Percentiles rank a stretch among this genome's conserved stretches.
phyloP scores from a whole-genome alignment of 441 rosid species.

The Oxalis stricta region DNA sequence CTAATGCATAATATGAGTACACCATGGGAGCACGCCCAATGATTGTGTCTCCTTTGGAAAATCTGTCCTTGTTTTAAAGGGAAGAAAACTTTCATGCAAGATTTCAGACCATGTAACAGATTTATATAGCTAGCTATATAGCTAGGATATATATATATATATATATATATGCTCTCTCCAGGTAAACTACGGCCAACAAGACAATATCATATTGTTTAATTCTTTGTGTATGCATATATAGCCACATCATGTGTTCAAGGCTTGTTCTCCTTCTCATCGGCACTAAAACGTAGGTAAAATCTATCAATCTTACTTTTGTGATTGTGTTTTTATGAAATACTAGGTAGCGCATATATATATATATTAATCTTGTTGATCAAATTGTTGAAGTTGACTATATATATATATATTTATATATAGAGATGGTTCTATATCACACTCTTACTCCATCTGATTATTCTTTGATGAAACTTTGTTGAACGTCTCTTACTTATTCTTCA shows the following conservation, averaged over 20 bases:
- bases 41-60: slow-evolving; percentile 34
- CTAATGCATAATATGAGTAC: slow-evolving; percentile 19
- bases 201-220: too few species aligned
- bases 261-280: slow-evolving; percentile 1
- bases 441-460: too few species aligned
- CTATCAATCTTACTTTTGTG: slow-evolving; percentile 7
- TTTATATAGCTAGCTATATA: slow-evolving; percentile 11
- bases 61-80: slow-evolving; percentile 25
- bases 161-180: not conserved
- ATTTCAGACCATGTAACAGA: slow-evolving; percentile 24
- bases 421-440: too few species aligned
- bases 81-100: slow-evolving; percentile 25
- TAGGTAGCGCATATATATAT: not conserved
- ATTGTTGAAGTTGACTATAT: too few species aligned
- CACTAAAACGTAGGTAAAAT: slow-evolving; percentile 11
- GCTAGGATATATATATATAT: slow-evolving; percentile 8
- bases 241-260: slow-evolving; percentile 3
- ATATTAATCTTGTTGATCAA: too few species aligned
- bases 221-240: slow-evolving; percentile 12
- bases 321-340: not conserved
- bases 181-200: too few species aligned
- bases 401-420: too few species aligned
- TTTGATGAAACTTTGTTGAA: too few species aligned
- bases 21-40: slow-evolving; percentile 51
- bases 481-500: too few species aligned